Evolutionary conservation across 768 basidiomycete species (phyloP).

Genomic region (Termitomyces sp.): DNA sequence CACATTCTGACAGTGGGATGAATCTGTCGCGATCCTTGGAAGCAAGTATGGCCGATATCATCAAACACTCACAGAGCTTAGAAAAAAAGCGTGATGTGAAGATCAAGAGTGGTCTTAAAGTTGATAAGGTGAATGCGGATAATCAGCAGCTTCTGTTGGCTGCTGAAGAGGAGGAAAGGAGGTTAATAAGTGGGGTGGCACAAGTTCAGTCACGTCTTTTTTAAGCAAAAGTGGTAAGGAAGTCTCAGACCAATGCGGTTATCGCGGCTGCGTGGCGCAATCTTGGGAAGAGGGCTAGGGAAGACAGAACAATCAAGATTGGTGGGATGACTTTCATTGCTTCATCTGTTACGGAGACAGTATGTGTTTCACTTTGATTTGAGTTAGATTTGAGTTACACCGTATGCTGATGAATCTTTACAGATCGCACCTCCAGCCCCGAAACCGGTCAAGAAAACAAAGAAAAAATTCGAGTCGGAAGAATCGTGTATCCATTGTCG

Average conservation of each 20-base stretch:
- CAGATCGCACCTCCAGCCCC: constrained; percentile 13
- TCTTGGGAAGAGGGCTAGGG: constrained; percentile 41
- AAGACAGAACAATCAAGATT: constrained; percentile 34
- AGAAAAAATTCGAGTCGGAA: constrained; percentile 43
- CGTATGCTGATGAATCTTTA: constrained; percentile 6
- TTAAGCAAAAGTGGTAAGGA: constrained; percentile 45
- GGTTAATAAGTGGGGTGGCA: constrained; percentile 50
- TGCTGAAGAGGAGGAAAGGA: constrained; percentile 53
- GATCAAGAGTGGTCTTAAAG: constrained; percentile 39
- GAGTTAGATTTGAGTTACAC: too few relatives aligned
- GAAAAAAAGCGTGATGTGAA: constrained; percentile 42
- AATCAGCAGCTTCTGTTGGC: constrained; percentile 29
- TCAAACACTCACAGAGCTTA: constrained; percentile 41
- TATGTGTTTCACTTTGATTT: not conserved
- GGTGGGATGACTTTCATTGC: constrained; percentile 28
- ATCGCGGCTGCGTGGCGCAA: constrained; percentile 46
- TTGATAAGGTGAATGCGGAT: constrained; percentile 9
- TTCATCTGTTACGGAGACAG: constrained; percentile 18
- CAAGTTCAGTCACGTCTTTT: constrained; percentile 57
- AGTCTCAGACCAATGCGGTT: constrained; percentile 32
- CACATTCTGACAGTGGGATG: constrained; percentile 32
- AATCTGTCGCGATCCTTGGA: constrained; percentile 41
- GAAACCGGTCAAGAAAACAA: constrained; percentile 27
- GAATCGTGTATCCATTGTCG: constrained; percentile 59
- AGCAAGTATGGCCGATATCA: constrained; percentile 40